Evolutionary conservation across 495 filamentous ascomycete genomes (phyloP).

Genomic region (Penicillium atrosanguineum): DNA sequence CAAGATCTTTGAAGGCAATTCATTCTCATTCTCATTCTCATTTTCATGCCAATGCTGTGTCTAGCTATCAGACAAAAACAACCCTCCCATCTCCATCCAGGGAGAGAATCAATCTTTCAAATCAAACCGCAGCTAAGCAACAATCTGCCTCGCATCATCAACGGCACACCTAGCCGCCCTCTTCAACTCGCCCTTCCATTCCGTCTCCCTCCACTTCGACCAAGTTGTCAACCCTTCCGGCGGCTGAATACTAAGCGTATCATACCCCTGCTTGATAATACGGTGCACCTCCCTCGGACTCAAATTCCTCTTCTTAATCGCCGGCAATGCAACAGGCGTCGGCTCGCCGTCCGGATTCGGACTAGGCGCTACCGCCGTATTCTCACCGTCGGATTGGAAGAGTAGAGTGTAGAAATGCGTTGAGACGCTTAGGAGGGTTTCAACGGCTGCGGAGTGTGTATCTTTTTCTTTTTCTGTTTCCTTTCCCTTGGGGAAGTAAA

Average conservation of each 20-base stretch:
- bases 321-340: constrained; percentile 26
- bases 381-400: constrained; percentile 53
- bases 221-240: constrained; percentile 80
- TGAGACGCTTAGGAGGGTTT: constrained; percentile 79
- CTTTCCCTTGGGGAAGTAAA: constrained; percentile 42
- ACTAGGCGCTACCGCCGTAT: constrained; percentile 8
- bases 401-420: constrained; percentile 84
- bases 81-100: neutral
- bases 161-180: constrained; percentile 75
- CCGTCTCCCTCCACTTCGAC: constrained; percentile 67
- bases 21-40: neutral
- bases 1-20: neutral
- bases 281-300: constrained; percentile 81
- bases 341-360: constrained; percentile 28
- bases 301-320: constrained; percentile 56
- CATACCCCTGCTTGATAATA: constrained; percentile 94
- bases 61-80: constrained; percentile 11
- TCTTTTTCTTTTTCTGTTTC: constrained; percentile 17
- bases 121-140: constrained; percentile 22
- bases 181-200: constrained; percentile 72
- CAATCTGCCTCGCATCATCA: constrained; percentile 45
- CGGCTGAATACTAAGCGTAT: constrained; percentile 83
- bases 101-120: neutral
- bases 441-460: constrained; percentile 58
- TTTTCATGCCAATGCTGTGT: neutral